A percentile compares a stretch with the other conserved stretches of the same genome.
Evolutionary conservation across 805 yeast genomes (phyloP).

Genomic region (Crinitomyces ghanaensis): DNA sequence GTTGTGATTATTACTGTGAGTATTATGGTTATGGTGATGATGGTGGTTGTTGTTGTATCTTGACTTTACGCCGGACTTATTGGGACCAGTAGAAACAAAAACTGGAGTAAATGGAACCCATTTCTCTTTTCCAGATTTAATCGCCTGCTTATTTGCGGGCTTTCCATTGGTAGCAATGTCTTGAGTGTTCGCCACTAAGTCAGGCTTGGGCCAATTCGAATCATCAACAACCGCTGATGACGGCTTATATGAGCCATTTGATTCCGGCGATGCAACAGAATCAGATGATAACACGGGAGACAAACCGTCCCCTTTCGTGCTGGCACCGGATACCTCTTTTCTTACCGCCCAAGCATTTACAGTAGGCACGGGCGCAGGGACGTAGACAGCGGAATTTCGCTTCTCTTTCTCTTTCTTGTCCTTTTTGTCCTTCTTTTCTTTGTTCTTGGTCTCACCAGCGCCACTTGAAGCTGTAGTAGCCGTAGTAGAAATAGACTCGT

Average conservation of each 20-base stretch:
- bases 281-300: too few species aligned
- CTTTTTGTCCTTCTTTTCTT: constrained; percentile 1
- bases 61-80: constrained; percentile 16
- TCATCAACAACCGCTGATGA: constrained; percentile 11
- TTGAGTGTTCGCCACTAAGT: constrained; percentile 6
- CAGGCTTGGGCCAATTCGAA: constrained; percentile 18
- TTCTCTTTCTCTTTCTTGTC: constrained; percentile 1
- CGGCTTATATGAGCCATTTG: constrained; percentile 3
- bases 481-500: constrained; percentile 14
- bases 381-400: background rate
- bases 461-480: background rate
- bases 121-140: constrained; percentile 42
- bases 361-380: constrained; percentile 54
- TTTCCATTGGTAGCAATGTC: constrained; percentile 11
- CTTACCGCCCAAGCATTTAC: constrained; percentile 49
- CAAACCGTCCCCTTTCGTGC: constrained; percentile 1
- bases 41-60: constrained; percentile 7
- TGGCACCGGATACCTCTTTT: constrained; percentile 10
- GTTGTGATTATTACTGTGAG: constrained; percentile 2
- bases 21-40: constrained; percentile 5
- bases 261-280: too few species aligned
- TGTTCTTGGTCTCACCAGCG: constrained; percentile 6
- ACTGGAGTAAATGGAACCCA: constrained; percentile 61
- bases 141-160: constrained; percentile 9
- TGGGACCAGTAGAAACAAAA: constrained; percentile 30